Percentiles rank a stretch among this genome's conserved stretches.
phyloP scores from a whole-genome alignment of 257 asterid species.

The Solanum acaule region DNA sequence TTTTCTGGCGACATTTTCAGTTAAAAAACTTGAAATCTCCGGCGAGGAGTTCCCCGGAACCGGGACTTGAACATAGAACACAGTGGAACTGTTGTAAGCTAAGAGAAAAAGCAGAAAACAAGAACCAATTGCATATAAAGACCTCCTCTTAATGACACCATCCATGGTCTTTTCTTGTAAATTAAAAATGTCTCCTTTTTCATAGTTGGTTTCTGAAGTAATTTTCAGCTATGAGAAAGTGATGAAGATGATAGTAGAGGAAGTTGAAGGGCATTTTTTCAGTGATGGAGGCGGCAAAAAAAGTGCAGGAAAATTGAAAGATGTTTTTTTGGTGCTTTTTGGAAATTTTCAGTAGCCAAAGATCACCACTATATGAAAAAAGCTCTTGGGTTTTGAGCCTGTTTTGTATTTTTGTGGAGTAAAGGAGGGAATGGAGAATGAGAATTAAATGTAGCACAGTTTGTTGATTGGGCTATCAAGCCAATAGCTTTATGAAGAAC shows the following conservation, averaged over 20 bases:
- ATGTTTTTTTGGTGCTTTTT: neutral
- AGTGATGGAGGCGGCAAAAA: conserved; percentile 20
- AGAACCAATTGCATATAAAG: conserved; percentile 39
- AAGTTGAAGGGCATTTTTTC: conserved; percentile 9
- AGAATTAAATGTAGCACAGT: neutral
- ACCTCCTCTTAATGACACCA: conserved; percentile 9
- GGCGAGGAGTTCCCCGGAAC: conserved; percentile 26
- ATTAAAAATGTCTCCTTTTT: neutral
- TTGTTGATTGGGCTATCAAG: neutral
- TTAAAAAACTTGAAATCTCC: conserved; percentile 25
- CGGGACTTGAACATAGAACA: conserved; percentile 44
- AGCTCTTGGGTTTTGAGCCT: conserved; percentile 5
- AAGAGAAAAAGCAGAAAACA: conserved; percentile 40
- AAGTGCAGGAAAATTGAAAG: conserved; percentile 12
- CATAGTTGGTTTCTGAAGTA: neutral
- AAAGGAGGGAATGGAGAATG: neutral
- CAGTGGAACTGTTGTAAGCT: conserved; percentile 44
- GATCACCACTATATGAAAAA: neutral
- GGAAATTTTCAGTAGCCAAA: neutral
- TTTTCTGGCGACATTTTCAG: conserved; percentile 38
- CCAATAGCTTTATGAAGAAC: neutral
- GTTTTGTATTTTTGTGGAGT: neutral
- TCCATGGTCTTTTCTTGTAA: conserved; percentile 26
- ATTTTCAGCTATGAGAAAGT: neutral
- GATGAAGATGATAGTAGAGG: neutral